A percentile compares a stretch with the other conserved stretches of the same genome.
These are phyloP conservation scores for Kazachstania psychrophila DNA, from an alignment of 805 yeast species.

Conservation along the genomic window DNA sequence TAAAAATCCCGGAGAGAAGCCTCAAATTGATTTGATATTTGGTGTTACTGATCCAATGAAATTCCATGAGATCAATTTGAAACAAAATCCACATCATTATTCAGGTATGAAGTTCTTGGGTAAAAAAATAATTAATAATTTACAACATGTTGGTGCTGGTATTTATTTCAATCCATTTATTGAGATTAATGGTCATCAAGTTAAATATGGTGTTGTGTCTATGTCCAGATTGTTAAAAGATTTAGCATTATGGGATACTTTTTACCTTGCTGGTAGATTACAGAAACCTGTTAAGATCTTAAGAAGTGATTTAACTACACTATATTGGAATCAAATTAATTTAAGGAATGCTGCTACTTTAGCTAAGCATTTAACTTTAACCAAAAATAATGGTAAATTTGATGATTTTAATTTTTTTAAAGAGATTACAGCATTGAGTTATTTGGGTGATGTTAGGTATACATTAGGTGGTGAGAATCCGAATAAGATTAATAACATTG, in stretches of 20 bases:
- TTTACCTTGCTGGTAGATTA: conserved; percentile 84
- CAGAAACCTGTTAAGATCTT: conserved; percentile 86
- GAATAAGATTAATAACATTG: conserved; percentile 77
- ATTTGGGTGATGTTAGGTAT: conserved; percentile 85
- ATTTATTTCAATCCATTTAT: conserved; percentile 91
- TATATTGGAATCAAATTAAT: conserved; percentile 66
- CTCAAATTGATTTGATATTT: conserved; percentile 80
- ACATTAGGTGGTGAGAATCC: conserved; percentile 87
- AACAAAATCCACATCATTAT: conserved; percentile 65
- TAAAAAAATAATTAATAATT: conserved; percentile 42
- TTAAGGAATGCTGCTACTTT: conserved; percentile 68
- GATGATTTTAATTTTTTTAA: conserved; percentile 61
- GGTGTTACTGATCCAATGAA: conserved; percentile 65
- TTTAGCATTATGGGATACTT: conserved; percentile 71
- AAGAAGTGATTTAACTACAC: conserved; percentile 52
- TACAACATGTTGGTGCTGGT: conserved; percentile 75
- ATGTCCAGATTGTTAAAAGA: conserved; percentile 53
- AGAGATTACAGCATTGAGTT: conserved; percentile 71
- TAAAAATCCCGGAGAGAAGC: conserved; percentile 26
- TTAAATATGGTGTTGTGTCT: conserved; percentile 84
- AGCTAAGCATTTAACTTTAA: conserved; percentile 32
- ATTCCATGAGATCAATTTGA: conserved; percentile 70
- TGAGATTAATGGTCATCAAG: conserved; percentile 44
- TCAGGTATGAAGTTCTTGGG: conserved; percentile 59
- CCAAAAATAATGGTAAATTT: conserved; percentile 33